These are phyloP conservation scores for Filosporella fistucella DNA, from an alignment of 495 filamentous ascomycete genomes.

Conservation along the genomic window DNA sequence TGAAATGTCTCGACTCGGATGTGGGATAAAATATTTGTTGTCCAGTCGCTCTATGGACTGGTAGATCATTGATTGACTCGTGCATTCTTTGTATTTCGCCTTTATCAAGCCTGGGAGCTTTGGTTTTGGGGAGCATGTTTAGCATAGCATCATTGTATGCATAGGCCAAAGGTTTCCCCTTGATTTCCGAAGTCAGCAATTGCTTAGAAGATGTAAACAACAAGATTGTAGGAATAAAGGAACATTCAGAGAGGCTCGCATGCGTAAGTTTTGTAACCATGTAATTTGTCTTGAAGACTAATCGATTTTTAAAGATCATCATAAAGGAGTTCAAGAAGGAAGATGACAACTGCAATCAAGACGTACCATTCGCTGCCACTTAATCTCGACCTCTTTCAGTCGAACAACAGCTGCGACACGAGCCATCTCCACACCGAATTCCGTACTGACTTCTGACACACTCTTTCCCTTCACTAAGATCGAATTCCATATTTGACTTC, in stretches of 20 bases:
- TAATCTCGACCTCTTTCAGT: slow-evolving; percentile 81
- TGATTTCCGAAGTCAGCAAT: slow-evolving; percentile 15
- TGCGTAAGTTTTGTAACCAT: slow-evolving; percentile 66
- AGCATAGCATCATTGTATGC: slow-evolving; percentile 74
- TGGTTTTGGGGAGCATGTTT: slow-evolving; percentile 66
- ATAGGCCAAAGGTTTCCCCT: slow-evolving; percentile 74
- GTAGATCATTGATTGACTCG: slow-evolving; percentile 90
- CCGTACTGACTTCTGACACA: slow-evolving; percentile 73
- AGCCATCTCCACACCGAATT: slow-evolving; percentile 75
- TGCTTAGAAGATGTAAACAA: slow-evolving; percentile 1
- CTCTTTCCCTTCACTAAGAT: slow-evolving; percentile 61
- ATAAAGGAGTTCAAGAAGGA: no score
- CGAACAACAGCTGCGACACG: slow-evolving; percentile 86
- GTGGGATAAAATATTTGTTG: slow-evolving; percentile 87
- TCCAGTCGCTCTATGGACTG: slow-evolving; percentile 71
- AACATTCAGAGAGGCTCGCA: slow-evolving; percentile 43
- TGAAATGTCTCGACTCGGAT: slow-evolving; percentile 87
- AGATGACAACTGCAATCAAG: no score
- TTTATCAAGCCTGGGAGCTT: slow-evolving; percentile 19
- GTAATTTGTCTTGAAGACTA: slow-evolving; percentile 97
- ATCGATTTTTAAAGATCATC: slow-evolving; percentile 75
- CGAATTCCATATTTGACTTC: slow-evolving; percentile 67
- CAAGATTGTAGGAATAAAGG: slow-evolving; percentile 9
- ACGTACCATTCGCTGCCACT: slow-evolving; percentile 66
- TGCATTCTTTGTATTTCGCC: slow-evolving; percentile 32